Percentiles rank a stretch among this genome's conserved stretches.
phyloP scores from a whole-genome alignment of 2,329 filamentous ascomycete species.

The Aspergillus felis region DNA sequence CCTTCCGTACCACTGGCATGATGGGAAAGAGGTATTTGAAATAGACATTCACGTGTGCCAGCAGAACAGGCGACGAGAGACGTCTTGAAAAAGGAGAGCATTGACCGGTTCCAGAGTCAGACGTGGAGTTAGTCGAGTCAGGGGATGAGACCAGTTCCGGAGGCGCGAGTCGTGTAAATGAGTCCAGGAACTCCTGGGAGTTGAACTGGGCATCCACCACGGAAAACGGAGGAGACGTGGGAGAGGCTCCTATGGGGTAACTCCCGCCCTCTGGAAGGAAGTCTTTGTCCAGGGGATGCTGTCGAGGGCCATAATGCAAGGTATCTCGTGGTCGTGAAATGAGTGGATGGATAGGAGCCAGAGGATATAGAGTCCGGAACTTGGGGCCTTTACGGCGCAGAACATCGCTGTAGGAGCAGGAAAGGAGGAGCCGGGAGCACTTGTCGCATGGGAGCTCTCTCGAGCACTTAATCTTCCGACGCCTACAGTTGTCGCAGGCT shows the following conservation, averaged over 20 bases:
- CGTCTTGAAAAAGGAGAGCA: conserved; percentile 19
- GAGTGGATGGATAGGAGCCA: conserved; percentile 34
- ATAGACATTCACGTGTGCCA: conserved; percentile 40
- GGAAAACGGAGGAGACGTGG: conserved; percentile 23
- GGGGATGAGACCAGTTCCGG: conserved; percentile 33
- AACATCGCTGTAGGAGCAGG: conserved; percentile 38
- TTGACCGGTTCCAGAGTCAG: conserved; percentile 21
- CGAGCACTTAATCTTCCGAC: conserved; percentile 42
- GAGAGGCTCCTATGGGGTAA: conserved; percentile 22
- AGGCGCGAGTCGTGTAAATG: conserved; percentile 25
- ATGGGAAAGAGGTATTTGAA: conserved; percentile 42
- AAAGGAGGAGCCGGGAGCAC: conserved; percentile 34
- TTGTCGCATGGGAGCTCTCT: conserved; percentile 41
- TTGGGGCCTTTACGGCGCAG: conserved; percentile 39
- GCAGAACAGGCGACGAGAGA: conserved; percentile 30
- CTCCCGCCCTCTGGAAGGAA: conserved; percentile 13
- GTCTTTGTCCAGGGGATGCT: conserved; percentile 17
- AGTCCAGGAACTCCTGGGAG: conserved; percentile 21
- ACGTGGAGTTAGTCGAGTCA: conserved; percentile 29
- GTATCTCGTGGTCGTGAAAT: conserved; percentile 17
- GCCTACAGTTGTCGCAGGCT: conserved; percentile 41
- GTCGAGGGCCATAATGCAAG: conserved; percentile 9
- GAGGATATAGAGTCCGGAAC: conserved; percentile 36
- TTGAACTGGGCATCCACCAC: conserved; percentile 22
- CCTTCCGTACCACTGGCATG: conserved; percentile 39